These are phyloP conservation scores for Cyclaneusma minus DNA, from an alignment of 2,329 filamentous ascomycete genomes.

Conservation along the genomic window DNA sequence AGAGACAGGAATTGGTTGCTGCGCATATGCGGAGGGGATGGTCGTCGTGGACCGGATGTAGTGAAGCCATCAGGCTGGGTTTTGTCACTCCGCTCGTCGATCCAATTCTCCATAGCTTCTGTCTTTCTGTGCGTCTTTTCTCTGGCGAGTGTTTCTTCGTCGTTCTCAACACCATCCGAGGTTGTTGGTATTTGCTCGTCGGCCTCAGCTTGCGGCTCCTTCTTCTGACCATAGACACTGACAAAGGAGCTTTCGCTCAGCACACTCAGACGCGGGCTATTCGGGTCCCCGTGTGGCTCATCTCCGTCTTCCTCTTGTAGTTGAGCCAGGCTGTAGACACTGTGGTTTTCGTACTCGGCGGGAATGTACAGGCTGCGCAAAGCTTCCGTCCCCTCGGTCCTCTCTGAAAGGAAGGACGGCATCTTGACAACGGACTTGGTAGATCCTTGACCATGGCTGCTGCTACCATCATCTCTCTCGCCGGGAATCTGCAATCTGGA, in stretches of 20 bases:
- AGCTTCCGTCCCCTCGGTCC: slow-evolving; percentile 42
- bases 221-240: slow-evolving; percentile 43
- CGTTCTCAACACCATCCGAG: slow-evolving; percentile 13
- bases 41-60: slow-evolving; percentile 5
- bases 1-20: slow-evolving; percentile 27
- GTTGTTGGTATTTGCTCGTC: slow-evolving; percentile 5
- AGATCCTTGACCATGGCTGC: slow-evolving; percentile 7
- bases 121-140: slow-evolving; percentile 7
- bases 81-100: slow-evolving; percentile 16
- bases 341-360: slow-evolving; percentile 22
- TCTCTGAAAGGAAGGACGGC: slow-evolving; percentile 50
- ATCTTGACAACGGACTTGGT: slow-evolving; percentile 32
- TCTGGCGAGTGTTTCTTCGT: slow-evolving; percentile 5
- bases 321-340: slow-evolving; percentile 32
- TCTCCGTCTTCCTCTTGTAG: slow-evolving; percentile 26
- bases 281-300: slow-evolving; percentile 17
- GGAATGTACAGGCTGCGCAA: slow-evolving; percentile 40
- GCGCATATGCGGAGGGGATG: slow-evolving; percentile 3
- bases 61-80: slow-evolving; percentile 6
- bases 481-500: slow-evolving; percentile 9
- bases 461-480: slow-evolving; percentile 5
- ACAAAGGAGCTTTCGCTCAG: slow-evolving; percentile 53
- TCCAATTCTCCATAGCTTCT: slow-evolving; percentile 17
- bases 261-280: slow-evolving; percentile 46
- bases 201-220: slow-evolving; percentile 5